Base-by-base conservation (phyloP, 2,329 filamentous ascomycete genomes). In the Xylariales sp. region DNA sequence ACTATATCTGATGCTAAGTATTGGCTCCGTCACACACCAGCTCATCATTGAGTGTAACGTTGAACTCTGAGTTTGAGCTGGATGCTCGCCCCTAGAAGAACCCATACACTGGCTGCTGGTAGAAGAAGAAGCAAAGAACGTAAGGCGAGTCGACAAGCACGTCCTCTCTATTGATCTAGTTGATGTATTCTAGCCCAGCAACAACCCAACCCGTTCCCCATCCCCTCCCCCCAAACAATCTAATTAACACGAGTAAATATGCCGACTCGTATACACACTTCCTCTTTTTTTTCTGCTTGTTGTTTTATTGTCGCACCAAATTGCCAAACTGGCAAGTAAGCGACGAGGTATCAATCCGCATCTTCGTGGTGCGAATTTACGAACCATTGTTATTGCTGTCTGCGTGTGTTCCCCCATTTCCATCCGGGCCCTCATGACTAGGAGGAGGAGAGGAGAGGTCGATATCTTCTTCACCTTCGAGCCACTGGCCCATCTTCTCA, bases 401-500 rank as follows among this genome's bases (percentile, higher is more conserved):
- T 39, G 14, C 16, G 14, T 64, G 54, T 16, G 28, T 48, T 12
- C 46, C 62, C 12, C 53, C 66, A 18, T 53, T 59, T 9, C 56
- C 63, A 30, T 48, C 48, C 18, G 36, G n/a, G 1, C 62, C 69
- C 18, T 71, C 72, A 3, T 49, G 62, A 36, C 53, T 55, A 23
- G 64, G 56, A 1, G 36, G 9, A 32, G 61, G 65, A 16, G 72
- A 74, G 3, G 72, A 71, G 43, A 78, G 70, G 49, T 77, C 75
- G n/a, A 78, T 57, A 23, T 76, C 74, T 3, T 70, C 64, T 1
- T 68, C 58, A 4, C 75, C 76, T 5, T 71, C 70, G 9, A 78
- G 73, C 76, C 76, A 78, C 60, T 75, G 68, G 3, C 61, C 72
- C 69, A 77, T 82, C 71, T 82, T 80, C 52, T 72, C 71, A 67